Evolutionary conservation across 192 early-diverging fungal genomes (phyloP).

Genomic region (Entomortierella lignicola): DNA sequence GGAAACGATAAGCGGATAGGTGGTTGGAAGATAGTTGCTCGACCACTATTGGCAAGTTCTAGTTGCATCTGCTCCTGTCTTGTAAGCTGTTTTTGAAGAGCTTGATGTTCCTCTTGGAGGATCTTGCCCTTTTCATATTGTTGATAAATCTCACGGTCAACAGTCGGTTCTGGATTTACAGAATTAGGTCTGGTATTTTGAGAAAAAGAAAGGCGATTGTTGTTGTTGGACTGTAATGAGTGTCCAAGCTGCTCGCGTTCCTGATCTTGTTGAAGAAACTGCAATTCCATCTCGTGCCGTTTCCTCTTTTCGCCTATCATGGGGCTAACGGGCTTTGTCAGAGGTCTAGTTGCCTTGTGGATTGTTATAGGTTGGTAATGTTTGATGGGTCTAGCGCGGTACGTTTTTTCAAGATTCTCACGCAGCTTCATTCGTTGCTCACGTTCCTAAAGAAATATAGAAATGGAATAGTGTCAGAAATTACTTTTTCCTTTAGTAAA

Average conservation of each 20-base stretch:
- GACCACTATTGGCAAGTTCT: slow-evolving; percentile 24
- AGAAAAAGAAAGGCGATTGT: neutral
- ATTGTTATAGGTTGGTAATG: slow-evolving; percentile 56
- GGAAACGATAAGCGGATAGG: slow-evolving; percentile 37
- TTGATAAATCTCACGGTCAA: slow-evolving; percentile 16
- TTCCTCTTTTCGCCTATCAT: slow-evolving; percentile 53
- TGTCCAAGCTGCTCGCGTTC: slow-evolving; percentile 1
- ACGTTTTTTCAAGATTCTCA: slow-evolving; percentile 19
- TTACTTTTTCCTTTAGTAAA: too few species aligned
- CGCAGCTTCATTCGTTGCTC: slow-evolving; percentile 15
- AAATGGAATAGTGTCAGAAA: too few species aligned
- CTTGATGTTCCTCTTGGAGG: slow-evolving; percentile 24
- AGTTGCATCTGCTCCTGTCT: slow-evolving; percentile 26
- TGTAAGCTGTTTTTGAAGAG: slow-evolving; percentile 22
- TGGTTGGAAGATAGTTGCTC: slow-evolving; percentile 28
- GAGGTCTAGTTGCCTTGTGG: slow-evolving; percentile 55
- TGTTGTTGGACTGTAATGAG: neutral
- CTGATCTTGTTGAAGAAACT: slow-evolving; percentile 37
- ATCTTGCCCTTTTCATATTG: slow-evolving; percentile 34
- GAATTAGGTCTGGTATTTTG: neutral
- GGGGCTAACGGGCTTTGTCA: slow-evolving; percentile 61
- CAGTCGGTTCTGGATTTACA: neutral
- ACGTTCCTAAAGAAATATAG: slow-evolving; percentile 8
- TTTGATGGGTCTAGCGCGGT: slow-evolving; percentile 60
- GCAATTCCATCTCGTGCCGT: slow-evolving; percentile 37